Conservation (phyloP, 1,284 basidiomycete species). For the Cryptococcus amylolentus region DNA sequence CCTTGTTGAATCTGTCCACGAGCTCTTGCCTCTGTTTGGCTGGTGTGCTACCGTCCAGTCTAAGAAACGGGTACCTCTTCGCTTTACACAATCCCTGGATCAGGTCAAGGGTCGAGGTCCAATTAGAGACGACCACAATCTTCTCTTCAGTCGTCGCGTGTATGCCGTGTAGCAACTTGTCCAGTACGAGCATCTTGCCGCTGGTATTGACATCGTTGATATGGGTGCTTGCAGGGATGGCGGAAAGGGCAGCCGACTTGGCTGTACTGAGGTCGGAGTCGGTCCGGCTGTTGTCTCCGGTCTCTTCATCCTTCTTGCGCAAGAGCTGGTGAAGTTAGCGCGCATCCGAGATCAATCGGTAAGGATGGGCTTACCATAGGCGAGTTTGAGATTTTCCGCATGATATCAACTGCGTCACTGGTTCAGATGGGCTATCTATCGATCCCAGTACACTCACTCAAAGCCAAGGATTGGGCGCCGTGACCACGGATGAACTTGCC, state of each 20-base stretch:
- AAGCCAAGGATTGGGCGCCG: slow-evolving; percentile 73
- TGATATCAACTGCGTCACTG: slow-evolving; percentile 40
- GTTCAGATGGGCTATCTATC: background rate
- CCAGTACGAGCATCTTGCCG: slow-evolving; percentile 76
- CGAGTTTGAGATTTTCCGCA: slow-evolving; percentile 90
- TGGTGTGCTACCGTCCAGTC: slow-evolving; percentile 85
- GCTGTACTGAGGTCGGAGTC: slow-evolving; percentile 40
- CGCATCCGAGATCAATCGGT: background rate
- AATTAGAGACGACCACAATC: slow-evolving; percentile 86
- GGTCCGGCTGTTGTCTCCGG: slow-evolving; percentile 10
- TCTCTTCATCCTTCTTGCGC: slow-evolving; percentile 60
- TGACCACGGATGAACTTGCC: slow-evolving; percentile 64
- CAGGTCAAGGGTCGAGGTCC: slow-evolving; percentile 85
- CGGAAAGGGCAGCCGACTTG: slow-evolving; percentile 58
- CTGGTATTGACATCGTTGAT: slow-evolving; percentile 71
- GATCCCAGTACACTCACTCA: slow-evolving; percentile 57
- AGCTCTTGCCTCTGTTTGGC: slow-evolving; percentile 68
- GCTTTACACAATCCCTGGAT: slow-evolving; percentile 80
- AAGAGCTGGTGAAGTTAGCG: slow-evolving; percentile 55
- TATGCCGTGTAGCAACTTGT: slow-evolving; percentile 66
- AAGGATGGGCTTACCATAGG: slow-evolving; percentile 57
- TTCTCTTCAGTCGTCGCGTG: slow-evolving; percentile 77
- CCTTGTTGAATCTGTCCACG: slow-evolving; percentile 45
- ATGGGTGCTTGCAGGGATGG: slow-evolving; percentile 63
- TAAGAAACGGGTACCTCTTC: slow-evolving; percentile 70